Conservation (phyloP, 2,329 filamentous ascomycete genomes). For the Phaeosphaeriaceae sp. region DNA sequence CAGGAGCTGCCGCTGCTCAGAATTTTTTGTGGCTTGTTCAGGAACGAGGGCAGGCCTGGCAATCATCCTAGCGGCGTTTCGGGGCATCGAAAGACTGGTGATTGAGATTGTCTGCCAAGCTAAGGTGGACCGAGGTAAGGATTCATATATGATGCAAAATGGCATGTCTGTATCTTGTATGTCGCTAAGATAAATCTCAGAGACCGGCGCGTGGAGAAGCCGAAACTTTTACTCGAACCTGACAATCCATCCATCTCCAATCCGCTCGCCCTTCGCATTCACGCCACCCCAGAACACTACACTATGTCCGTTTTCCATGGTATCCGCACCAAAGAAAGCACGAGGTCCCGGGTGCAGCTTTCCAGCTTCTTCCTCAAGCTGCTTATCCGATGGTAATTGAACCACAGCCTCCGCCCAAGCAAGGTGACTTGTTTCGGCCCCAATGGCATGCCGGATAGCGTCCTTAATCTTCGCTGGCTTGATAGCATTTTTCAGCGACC, state of each 20-base stretch:
- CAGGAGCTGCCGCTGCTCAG: too few relatives aligned
- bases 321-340: conserved; percentile 51
- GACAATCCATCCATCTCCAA: conserved; percentile 56
- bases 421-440: conserved; percentile 49
- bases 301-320: conserved; percentile 42
- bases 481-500: conserved; percentile 36
- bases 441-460: conserved; percentile 49
- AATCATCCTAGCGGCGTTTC: too few relatives aligned
- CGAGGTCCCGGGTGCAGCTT: conserved; percentile 55
- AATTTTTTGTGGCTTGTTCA: too few relatives aligned
- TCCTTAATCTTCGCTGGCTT: conserved; percentile 56
- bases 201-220: background rate
- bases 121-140: too few relatives aligned
- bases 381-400: conserved; percentile 39
- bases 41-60: too few relatives aligned
- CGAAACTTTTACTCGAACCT: conserved; percentile 33
- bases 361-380: conserved; percentile 43
- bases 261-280: conserved; percentile 51
- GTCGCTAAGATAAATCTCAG: too few relatives aligned
- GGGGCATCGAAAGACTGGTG: too few relatives aligned
- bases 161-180: too few relatives aligned
- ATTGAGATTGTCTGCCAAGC: too few relatives aligned
- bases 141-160: too few relatives aligned
- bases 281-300: conserved; percentile 54
- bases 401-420: conserved; percentile 54